A percentile compares a stretch with the other conserved stretches of the same genome.
Evolutionary conservation across 345 rosid species (phyloP).

Genomic region (Tarenaya hassleriana): DNA sequence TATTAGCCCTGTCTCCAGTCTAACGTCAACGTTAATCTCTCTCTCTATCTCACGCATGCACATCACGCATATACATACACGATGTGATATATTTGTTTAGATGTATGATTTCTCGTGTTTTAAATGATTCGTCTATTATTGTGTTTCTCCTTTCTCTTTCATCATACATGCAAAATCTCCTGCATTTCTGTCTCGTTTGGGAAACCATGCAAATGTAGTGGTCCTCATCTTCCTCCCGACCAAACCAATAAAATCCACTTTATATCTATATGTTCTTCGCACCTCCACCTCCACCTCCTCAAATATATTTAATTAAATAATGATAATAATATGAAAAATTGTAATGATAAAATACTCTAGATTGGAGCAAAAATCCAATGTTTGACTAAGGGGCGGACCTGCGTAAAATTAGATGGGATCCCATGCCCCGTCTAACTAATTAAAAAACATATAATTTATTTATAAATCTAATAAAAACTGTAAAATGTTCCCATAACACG

Average conservation of each 20-base stretch:
- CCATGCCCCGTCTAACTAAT: too few relatives aligned
- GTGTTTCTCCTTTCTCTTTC: slow-evolving; percentile 30
- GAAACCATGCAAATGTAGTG: slow-evolving; percentile 27
- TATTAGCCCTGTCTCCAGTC: slow-evolving; percentile 19
- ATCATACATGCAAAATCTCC: slow-evolving; percentile 27
- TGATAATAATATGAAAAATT: too few relatives aligned
- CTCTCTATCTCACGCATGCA: background rate
- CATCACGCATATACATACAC: background rate
- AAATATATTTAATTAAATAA: too few relatives aligned
- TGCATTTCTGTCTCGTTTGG: slow-evolving; percentile 28
- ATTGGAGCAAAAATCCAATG: too few relatives aligned
- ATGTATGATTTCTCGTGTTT: slow-evolving; percentile 14
- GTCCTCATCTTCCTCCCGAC: slow-evolving; percentile 16
- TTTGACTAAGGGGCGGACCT: too few relatives aligned
- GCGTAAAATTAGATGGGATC: too few relatives aligned
- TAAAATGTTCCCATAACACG: too few relatives aligned
- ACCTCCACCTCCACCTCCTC: too few relatives aligned
- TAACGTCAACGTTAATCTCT: slow-evolving; percentile 28
- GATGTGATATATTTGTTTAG: background rate
- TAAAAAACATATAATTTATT: too few relatives aligned
- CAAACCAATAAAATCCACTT: slow-evolving; percentile 6
- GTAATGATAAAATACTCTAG: too few relatives aligned
- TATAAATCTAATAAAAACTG: too few relatives aligned
- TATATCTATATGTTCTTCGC: background rate
- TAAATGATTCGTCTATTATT: slow-evolving; percentile 28